phyloP scores from a whole-genome alignment of 352 stramenopile genomes.

The Phytophthora megakarya region DNA sequence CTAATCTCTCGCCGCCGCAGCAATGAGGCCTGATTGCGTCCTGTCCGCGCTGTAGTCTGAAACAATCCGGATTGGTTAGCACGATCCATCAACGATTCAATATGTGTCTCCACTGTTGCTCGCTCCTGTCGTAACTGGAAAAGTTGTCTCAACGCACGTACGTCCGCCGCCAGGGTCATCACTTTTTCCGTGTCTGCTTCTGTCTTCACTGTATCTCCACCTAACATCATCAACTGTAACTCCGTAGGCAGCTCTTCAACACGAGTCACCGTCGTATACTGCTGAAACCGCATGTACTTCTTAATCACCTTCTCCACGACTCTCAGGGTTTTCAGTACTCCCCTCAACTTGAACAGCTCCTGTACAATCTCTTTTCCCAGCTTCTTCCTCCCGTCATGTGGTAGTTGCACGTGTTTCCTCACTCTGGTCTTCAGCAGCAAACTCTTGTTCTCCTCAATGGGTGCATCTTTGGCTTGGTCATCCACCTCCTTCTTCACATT shows the following conservation, averaged over 20 bases:
- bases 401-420: conserved; percentile 36
- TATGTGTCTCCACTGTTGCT: conserved; percentile 30
- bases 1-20: conserved; percentile 58
- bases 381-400: conserved; percentile 42
- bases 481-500: conserved; percentile 21
- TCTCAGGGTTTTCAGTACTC: conserved; percentile 51
- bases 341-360: conserved; percentile 46
- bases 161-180: conserved; percentile 65
- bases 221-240: conserved; percentile 47
- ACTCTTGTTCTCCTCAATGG: conserved; percentile 36
- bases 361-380: conserved; percentile 65
- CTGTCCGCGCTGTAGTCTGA: conserved; percentile 47
- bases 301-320: conserved; percentile 71
- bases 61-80: conserved; percentile 54
- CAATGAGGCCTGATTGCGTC: conserved; percentile 63
- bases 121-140: conserved; percentile 67
- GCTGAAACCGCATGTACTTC: conserved; percentile 70
- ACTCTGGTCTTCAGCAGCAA: conserved; percentile 64
- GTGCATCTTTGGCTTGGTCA: conserved; percentile 11
- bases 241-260: conserved; percentile 61
- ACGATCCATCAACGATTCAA: conserved; percentile 43
- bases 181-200: conserved; percentile 40
- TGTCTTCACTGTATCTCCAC: conserved; percentile 5
- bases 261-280: conserved; percentile 53
- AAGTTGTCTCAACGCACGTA: conserved; percentile 74